Conservation (phyloP, 2,329 filamentous ascomycete genomes). For the Fusarium graminum region DNA sequence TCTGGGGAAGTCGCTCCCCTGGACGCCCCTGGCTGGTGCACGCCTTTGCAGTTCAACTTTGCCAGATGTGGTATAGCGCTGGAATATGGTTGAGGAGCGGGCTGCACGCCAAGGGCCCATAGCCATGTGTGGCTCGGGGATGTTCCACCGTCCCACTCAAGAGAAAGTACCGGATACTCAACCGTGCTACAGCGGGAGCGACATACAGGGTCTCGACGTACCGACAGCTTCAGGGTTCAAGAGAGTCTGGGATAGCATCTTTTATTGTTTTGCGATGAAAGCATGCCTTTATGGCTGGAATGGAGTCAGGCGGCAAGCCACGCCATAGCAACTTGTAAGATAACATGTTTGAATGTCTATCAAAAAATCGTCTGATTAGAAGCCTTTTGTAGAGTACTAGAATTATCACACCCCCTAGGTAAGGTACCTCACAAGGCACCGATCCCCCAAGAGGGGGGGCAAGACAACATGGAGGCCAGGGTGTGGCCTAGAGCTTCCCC, state of each 20-base stretch:
- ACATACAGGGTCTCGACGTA: slow-evolving; percentile 38
- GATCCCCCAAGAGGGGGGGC: slow-evolving; percentile 30
- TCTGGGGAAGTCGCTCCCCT: slow-evolving; percentile 50
- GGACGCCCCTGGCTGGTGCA: slow-evolving; percentile 46
- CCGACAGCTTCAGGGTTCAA: slow-evolving; percentile 29
- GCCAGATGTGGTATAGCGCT: slow-evolving; percentile 50
- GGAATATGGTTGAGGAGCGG: slow-evolving; percentile 61
- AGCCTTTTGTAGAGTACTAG: background rate
- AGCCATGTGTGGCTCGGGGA: slow-evolving; percentile 48
- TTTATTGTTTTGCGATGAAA: background rate
- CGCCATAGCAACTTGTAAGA: background rate
- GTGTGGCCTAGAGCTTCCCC: slow-evolving; percentile 49
- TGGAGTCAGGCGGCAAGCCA: background rate
- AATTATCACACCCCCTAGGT: slow-evolving; percentile 19
- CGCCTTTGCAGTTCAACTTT: slow-evolving; percentile 35
- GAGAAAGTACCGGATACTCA: slow-evolving; percentile 46
- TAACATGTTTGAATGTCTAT: background rate
- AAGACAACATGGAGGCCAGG: slow-evolving; percentile 39
- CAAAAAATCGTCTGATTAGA: background rate
- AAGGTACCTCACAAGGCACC: slow-evolving; percentile 27
- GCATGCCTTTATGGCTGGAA: background rate
- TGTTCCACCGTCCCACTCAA: slow-evolving; percentile 41
- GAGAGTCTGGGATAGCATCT: background rate
- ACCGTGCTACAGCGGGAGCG: slow-evolving; percentile 37
- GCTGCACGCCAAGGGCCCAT: slow-evolving; percentile 49